A percentile compares a stretch with the other conserved stretches of the same genome.
These are phyloP conservation scores for Saccharomyces pastorianus DNA, from an alignment of 1,139 yeast genomes.

Conservation along the genomic window DNA sequence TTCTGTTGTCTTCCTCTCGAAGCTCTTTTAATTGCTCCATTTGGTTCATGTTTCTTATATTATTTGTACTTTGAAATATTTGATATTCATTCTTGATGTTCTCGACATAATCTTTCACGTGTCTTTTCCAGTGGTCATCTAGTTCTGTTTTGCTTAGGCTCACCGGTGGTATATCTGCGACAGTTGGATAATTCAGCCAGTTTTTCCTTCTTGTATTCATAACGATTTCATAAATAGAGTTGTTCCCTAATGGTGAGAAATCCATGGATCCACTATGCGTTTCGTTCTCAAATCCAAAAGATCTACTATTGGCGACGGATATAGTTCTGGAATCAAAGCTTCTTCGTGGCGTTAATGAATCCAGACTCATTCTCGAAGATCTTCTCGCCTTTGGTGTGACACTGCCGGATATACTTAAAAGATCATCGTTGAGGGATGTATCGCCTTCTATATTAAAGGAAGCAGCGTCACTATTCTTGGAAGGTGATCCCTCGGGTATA, in stretches of 20 bases:
- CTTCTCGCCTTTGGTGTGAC: slow-evolving; percentile 6
- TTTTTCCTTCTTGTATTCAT: slow-evolving; percentile 32
- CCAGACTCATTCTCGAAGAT: slow-evolving; percentile 19
- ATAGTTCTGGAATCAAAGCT: slow-evolving; percentile 30
- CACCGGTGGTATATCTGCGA: slow-evolving; percentile 78
- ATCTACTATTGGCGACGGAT: slow-evolving; percentile 13
- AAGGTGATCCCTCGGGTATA: neutral
- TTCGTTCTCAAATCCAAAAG: slow-evolving; percentile 18
- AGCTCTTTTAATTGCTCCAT: slow-evolving; percentile 31
- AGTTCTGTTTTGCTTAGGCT: slow-evolving; percentile 52
- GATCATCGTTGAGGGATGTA: slow-evolving; percentile 30
- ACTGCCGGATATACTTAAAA: slow-evolving; percentile 25
- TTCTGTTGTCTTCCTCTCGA: slow-evolving; percentile 10
- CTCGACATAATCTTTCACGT: slow-evolving; percentile 43
- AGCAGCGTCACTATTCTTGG: neutral
- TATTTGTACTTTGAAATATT: slow-evolving; percentile 36
- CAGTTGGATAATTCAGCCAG: slow-evolving; percentile 58
- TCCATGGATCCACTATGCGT: slow-evolving; percentile 26
- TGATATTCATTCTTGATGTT: slow-evolving; percentile 48
- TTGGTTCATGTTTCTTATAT: slow-evolving; percentile 34
- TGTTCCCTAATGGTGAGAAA: slow-evolving; percentile 64
- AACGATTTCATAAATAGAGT: slow-evolving; percentile 68
- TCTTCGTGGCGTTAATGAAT: slow-evolving; percentile 23
- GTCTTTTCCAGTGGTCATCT: slow-evolving; percentile 43
- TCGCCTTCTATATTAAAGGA: slow-evolving; percentile 8